Evolutionary conservation across 106 monocot species (phyloP), one percentile per base, ranked within the genome.

Genomic region (Dioscorea zingiberensis): DNA sequence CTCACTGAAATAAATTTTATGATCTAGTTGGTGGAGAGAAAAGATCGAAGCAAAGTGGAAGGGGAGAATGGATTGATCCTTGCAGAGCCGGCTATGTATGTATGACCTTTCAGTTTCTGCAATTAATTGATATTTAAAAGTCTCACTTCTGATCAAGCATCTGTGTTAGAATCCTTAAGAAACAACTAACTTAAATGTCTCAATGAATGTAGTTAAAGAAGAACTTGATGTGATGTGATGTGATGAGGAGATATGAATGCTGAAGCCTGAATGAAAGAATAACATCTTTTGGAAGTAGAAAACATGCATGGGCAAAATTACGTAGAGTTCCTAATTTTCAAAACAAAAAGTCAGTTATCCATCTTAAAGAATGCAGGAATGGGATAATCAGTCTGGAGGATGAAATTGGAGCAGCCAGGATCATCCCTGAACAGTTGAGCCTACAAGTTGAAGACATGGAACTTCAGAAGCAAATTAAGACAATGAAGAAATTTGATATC

Each of bases 231-330:
- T n/a, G n/a, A n/a, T n/a, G n/a, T n/a, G n/a, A n/a, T n/a, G n/a
- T n/a, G n/a, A n/a, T 7, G 15, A 67, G 28, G 70, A 79, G 55
- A 68, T 79, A 23, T 59, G 38, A 58, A 56, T 67, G 44, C 18
- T 83, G 62, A n/a, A n/a, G n/a, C n/a, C n/a, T n/a, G n/a, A 77
- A 65, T 54, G 64, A 59, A 63, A 85, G 57, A 13, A 45, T 71
- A 27, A 63, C n/a, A 21, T 21, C 54, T 1, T 45, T n/a, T 74
- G 16, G 70, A 78, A 64, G 25, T 47, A 59, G 85, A 85, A 74
- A 88, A 88, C 55, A 57, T 61, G 27, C 85, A 8, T 78, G 69
- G 48, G 72, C n/a, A n/a, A n/a, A n/a, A n/a, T n/a, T n/a, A n/a
- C n/a, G n/a, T n/a, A n/a, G n/a, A n/a, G n/a, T n/a, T n/a, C n/a